Base-by-base conservation (phyloP, 2,329 filamentous ascomycete genomes). In the Capronia coronata region DNA sequence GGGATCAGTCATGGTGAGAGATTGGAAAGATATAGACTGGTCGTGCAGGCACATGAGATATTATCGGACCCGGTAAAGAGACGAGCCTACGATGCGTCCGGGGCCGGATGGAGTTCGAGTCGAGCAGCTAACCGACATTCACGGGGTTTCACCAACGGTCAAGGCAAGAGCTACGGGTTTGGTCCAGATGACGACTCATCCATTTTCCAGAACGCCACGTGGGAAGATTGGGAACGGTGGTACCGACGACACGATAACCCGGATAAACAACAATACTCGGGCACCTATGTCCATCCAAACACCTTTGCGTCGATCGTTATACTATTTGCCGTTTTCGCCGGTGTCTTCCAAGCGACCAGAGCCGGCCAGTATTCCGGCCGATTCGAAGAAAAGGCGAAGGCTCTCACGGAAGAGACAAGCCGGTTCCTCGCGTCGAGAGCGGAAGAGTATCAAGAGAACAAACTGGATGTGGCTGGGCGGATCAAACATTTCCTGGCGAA, bases 171-270 rank as follows among this genome's bases (percentile, higher is more conserved):
- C 59, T 66, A 60, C 56, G 62, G 56, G 42, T 63, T 56, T 61
- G 67, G 68, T 44, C 62, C 58, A 54, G 64, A 57, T 59, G 69
- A 53, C 58, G 71, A 62, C 61, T 71, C 62, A 49, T 74, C 64
- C 65, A 78, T 83, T 42, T 78, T 73, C 62, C 66, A 72, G 59
- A 97, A 97, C 65, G 93, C 88, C 1, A 97, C 93, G 0, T 98
- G 93, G 93, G 93, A 98, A 65, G 93, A 98, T 66, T 96, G 90
- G 90, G 87, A 95, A 70, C 76, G 76, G 38, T 94, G 85, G 83
- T 78, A 86, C 60, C 73, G 80, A 66, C 74, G 66, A 67, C 73
- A 63, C 66, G 74, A 42, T 71, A 74, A 59, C 63, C 61, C 54
- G 1, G 13, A 47, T 9, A 64, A 63, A 69, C 58, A 62, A 61